Evolutionary conservation across 169 alveolate species (phyloP).

Genomic region (Hepatocystis sp.): DNA sequence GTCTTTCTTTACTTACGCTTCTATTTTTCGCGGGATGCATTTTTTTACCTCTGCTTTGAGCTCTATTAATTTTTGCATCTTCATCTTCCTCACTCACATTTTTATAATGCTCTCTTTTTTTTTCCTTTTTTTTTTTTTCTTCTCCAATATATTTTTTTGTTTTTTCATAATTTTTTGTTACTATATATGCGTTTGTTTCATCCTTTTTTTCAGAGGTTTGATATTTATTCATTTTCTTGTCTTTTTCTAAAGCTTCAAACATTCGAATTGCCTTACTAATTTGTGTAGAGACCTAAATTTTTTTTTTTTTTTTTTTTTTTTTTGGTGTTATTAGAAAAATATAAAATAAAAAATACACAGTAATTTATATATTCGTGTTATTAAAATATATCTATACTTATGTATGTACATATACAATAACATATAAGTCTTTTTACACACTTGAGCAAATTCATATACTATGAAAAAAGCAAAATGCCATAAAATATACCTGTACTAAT

Average conservation of each 20-base stretch:
- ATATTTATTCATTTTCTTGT: constrained; percentile 5
- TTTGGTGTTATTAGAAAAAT: too few species aligned
- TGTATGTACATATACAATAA: too few species aligned
- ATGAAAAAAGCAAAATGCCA: not conserved
- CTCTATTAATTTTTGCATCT: not conserved
- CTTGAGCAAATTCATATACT: not conserved
- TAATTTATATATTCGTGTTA: too few species aligned
- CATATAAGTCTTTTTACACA: not conserved
- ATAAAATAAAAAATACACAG: too few species aligned
- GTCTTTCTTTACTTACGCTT: constrained; percentile 28
- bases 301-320: too few species aligned
- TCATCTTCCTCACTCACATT: constrained; percentile 26
- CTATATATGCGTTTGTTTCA: not conserved
- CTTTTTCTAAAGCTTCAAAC: constrained; percentile 40
- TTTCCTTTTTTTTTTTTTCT: constrained; percentile 3
- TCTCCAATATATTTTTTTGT: constrained; percentile 30
- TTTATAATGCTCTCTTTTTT: constrained; percentile 24
- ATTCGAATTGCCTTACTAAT: constrained; percentile 17
- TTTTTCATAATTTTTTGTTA: not conserved
- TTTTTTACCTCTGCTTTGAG: constrained; percentile 14
- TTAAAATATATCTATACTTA: too few species aligned
- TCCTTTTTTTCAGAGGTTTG: constrained; percentile 1
- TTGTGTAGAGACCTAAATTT: constrained; percentile 55
- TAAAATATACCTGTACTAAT: constrained; percentile 42
- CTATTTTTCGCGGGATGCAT: not conserved